Conservation (phyloP, 306 rosid genomes). For the Cicer pinnatifidum region DNA sequence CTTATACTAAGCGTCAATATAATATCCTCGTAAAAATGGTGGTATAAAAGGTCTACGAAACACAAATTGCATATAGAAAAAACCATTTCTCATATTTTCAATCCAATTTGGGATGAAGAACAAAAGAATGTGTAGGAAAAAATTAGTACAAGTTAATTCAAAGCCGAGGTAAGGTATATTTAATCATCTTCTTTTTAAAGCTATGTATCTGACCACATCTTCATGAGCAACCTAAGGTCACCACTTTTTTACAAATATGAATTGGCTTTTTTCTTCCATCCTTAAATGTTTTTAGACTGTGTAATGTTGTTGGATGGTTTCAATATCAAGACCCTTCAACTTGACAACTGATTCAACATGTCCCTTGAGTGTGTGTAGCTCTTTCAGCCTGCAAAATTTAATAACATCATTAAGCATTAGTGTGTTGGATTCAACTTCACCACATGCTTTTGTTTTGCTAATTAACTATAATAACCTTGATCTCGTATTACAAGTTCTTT, state of each 20-base stretch:
- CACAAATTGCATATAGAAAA: not conserved
- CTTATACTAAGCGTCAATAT: not conserved
- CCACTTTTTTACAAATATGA: slow-evolving; percentile 20
- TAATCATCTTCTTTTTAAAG: slow-evolving; percentile 25
- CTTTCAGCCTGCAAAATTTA: slow-evolving; percentile 57
- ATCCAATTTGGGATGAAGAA: not conserved
- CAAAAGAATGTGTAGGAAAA: not conserved
- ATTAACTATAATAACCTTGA: too few relatives aligned
- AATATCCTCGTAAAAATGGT: slow-evolving; percentile 1
- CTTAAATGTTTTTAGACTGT: slow-evolving; percentile 40
- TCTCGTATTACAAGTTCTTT: too few relatives aligned
- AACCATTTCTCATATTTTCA: slow-evolving; percentile 8
- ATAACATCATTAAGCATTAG: not conserved
- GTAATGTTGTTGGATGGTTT: slow-evolving; percentile 53
- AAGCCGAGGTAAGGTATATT: not conserved
- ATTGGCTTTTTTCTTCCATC: not conserved
- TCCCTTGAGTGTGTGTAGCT: slow-evolving; percentile 70
- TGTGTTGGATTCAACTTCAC: slow-evolving; percentile 12
- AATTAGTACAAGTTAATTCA: not conserved
- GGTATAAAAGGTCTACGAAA: not conserved
- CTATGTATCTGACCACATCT: slow-evolving; percentile 24
- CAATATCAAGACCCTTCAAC: slow-evolving; percentile 62
- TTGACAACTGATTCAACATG: slow-evolving; percentile 65
- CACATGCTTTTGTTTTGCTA: not conserved
- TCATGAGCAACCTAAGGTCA: slow-evolving; percentile 13